Base-by-base conservation (phyloP, 257 asterid genomes). In the Forsythia viridissima region DNA sequence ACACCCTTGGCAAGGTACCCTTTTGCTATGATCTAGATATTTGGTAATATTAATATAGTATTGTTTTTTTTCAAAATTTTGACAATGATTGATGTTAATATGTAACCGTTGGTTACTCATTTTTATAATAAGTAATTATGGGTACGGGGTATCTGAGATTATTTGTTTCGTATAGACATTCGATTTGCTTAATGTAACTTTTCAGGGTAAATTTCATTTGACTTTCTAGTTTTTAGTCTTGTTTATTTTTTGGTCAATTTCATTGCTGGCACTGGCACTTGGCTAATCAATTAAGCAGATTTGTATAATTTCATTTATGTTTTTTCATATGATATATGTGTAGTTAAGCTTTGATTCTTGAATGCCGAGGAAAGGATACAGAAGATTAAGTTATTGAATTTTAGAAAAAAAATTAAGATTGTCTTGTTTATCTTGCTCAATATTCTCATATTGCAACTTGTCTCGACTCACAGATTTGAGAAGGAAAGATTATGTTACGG, bases 1-100 rank as follows among this genome's bases (percentile, higher is more conserved):
- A 63, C 70, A 63, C 70, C 70, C 70, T 63, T 63, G 70, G 70
- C 6, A 63, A 63, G 70, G 70, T 63, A 63, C 40, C 16, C 69
- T 61, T 24, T 61, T 61, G 69, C 6, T 46, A 8, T 43, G 11
- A 5, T 7, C 51, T 43, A n/a, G n/a, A n/a, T n/a, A 6, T 43
- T 43, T 8, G 12, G 8, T 6, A 24, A 24, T 24, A 24, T 24
- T 24, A 24, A 6, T 43, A 6, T 43, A 51, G 2, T 51, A 2
- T 30, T 15, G 24, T 3, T 12, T 15, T 51, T 11, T 51, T 15
- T 15, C 59, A 51, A 11, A 10, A 51, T 51, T 15, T 10, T 11
- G 59, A 15, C 59, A 51, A 2, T 15, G n/a, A 12, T 51, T 51
- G 59, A 51, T 43, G 51, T 43, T 43, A 43, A 43, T 43, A 13